Evolutionary conservation across 2,329 filamentous ascomycete species (phyloP).

Genomic region (Hypoxylon sp.): DNA sequence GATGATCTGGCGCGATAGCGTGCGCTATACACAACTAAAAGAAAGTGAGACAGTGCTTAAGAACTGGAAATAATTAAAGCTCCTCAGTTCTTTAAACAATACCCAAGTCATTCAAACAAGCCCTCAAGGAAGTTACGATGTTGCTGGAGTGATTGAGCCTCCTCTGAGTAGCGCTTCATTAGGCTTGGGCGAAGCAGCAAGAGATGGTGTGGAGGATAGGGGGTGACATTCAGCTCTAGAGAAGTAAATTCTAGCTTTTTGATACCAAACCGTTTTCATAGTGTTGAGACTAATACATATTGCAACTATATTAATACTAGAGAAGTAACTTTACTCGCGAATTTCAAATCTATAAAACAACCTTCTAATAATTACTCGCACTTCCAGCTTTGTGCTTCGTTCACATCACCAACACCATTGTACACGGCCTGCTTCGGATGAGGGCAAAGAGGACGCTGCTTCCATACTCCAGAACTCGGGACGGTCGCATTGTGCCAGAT

Average conservation of each 20-base stretch:
- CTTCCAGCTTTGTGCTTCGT: conserved; percentile 39
- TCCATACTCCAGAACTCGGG: conserved; percentile 38
- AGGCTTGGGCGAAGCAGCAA: too few species aligned
- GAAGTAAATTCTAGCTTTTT: not conserved
- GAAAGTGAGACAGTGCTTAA: conserved; percentile 15
- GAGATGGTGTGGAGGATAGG: too few species aligned
- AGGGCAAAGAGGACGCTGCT: conserved; percentile 45
- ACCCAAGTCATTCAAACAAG: not conserved
- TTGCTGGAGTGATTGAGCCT: not conserved
- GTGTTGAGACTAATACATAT: not conserved
- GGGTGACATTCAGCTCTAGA: not conserved
- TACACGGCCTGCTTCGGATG: conserved; percentile 43
- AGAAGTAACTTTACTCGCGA: not conserved
- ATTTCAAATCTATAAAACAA: not conserved
- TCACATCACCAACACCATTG: conserved; percentile 31
- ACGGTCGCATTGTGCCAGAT: conserved; percentile 57
- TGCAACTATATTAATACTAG: not conserved
- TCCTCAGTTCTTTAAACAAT: conserved; percentile 1
- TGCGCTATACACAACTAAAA: conserved; percentile 17
- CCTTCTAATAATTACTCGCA: conserved; percentile 17
- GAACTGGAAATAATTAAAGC: conserved; percentile 4
- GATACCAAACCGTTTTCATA: not conserved
- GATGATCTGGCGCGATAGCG: conserved; percentile 15
- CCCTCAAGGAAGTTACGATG: not conserved
- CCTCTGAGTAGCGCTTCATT: too few species aligned